These are phyloP conservation scores for Neofusicoccum umdonicola DNA, from an alignment of 2,329 filamentous ascomycete genomes.

Conservation along the genomic window DNA sequence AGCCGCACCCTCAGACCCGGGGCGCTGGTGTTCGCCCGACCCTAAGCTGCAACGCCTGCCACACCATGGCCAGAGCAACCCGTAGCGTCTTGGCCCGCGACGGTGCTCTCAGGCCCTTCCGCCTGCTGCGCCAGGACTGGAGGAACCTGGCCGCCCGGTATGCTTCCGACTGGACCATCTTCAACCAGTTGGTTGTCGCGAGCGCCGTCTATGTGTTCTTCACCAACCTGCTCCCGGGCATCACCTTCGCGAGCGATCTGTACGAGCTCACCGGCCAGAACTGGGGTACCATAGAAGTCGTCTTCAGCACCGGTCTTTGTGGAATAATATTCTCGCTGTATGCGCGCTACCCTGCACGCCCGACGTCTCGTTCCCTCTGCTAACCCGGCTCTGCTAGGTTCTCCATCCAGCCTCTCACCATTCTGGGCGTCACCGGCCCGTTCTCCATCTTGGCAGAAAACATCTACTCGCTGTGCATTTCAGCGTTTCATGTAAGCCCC, in stretches of 20 bases:
- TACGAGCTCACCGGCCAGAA: constrained; percentile 61
- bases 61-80: constrained; percentile 4
- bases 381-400: constrained; percentile 33
- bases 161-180: constrained; percentile 41
- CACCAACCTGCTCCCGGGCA: constrained; percentile 64
- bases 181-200: constrained; percentile 64
- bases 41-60: background rate
- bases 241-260: constrained; percentile 65
- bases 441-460: constrained; percentile 67
- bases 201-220: constrained; percentile 67
- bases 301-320: constrained; percentile 64
- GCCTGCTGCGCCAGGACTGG: constrained; percentile 32
- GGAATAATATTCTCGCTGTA: constrained; percentile 62
- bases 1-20: background rate
- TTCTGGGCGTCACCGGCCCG: constrained; percentile 64
- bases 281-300: constrained; percentile 66
- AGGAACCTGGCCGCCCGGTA: constrained; percentile 30
- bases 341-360: constrained; percentile 21
- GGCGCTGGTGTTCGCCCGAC: background rate
- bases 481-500: constrained; percentile 52
- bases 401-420: constrained; percentile 63
- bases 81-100: constrained; percentile 21
- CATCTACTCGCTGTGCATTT: constrained; percentile 58
- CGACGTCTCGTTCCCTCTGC: background rate
- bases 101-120: constrained; percentile 30